phyloP scores from a whole-genome alignment of 148 eudicot genomes.

The Rhododendron mucronatum region DNA sequence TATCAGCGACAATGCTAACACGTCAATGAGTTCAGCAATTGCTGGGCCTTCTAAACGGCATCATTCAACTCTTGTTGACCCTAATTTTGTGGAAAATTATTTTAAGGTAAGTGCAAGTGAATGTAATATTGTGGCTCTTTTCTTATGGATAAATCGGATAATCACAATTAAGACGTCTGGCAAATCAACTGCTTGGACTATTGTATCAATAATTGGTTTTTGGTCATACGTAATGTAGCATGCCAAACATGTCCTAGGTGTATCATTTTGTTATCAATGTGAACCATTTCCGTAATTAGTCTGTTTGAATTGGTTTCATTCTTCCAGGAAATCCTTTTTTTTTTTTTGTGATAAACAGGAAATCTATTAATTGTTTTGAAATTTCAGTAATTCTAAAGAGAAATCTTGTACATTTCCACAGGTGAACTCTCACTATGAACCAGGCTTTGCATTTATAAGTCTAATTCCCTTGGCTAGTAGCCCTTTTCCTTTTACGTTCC shows the following conservation, averaged over 20 bases:
- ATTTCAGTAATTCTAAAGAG: not conserved
- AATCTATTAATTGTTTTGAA: not conserved
- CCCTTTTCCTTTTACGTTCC: not conserved
- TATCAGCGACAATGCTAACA: conserved; percentile 24
- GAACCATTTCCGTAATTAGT: not conserved
- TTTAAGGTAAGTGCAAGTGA: conserved; percentile 55
- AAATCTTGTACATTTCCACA: not conserved
- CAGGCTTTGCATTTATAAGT: no score
- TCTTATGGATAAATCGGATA: not conserved
- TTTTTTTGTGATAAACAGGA: not conserved
- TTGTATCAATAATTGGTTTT: not conserved
- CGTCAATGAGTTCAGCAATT: conserved; percentile 36
- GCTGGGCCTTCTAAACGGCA: conserved; percentile 31
- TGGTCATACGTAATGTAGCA: not conserved
- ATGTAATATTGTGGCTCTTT: conserved; percentile 1
- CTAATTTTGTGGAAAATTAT: conserved; percentile 92
- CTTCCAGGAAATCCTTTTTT: not conserved
- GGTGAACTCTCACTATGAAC: not conserved
- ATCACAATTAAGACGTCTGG: not conserved
- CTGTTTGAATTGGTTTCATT: not conserved
- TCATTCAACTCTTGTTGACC: conserved; percentile 74
- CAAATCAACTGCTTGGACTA: not conserved
- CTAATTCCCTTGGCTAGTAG: no score
- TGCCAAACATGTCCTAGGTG: not conserved
- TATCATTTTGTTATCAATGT: not conserved